Evolutionary conservation across 1,284 basidiomycete species (phyloP).

Genomic region (Chalciporus sp.): DNA sequence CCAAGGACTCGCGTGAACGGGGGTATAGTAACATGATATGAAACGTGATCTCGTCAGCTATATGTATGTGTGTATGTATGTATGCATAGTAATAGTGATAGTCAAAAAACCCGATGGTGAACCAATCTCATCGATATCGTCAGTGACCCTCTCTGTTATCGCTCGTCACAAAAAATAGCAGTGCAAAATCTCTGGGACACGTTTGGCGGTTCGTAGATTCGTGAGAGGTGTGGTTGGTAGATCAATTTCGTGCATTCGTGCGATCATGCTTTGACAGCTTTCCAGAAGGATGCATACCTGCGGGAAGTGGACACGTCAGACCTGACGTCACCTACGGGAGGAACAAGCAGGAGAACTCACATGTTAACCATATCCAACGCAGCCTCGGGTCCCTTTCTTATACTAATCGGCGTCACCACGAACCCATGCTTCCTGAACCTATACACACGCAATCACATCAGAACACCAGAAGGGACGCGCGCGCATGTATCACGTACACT

Average conservation of each 20-base stretch:
- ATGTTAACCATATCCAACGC: constrained; percentile 70
- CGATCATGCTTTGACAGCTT: constrained; percentile 28
- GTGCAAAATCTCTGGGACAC: too few relatives aligned
- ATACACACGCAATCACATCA: neutral
- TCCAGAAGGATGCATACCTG: constrained; percentile 38
- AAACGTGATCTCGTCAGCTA: too few relatives aligned
- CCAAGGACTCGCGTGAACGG: too few relatives aligned
- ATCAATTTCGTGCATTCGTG: neutral
- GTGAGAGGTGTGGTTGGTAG: too few relatives aligned
- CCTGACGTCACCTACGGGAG: neutral
- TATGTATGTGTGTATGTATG: too few relatives aligned
- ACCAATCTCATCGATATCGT: too few relatives aligned
- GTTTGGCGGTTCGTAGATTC: too few relatives aligned
- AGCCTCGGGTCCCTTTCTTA: constrained; percentile 43
- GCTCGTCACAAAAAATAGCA: too few relatives aligned
- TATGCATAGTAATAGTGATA: too few relatives aligned
- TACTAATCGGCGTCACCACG: constrained; percentile 45
- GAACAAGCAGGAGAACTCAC: constrained; percentile 35
- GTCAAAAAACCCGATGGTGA: too few relatives aligned
- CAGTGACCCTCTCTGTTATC: too few relatives aligned
- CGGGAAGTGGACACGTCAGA: neutral
- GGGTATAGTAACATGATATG: too few relatives aligned
- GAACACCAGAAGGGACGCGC: neutral
- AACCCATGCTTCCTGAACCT: constrained; percentile 52
- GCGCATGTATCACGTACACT: constrained; percentile 39